phyloP scores from a whole-genome alignment of 768 basidiomycete species.

The Xerocomus potaroensis region DNA sequence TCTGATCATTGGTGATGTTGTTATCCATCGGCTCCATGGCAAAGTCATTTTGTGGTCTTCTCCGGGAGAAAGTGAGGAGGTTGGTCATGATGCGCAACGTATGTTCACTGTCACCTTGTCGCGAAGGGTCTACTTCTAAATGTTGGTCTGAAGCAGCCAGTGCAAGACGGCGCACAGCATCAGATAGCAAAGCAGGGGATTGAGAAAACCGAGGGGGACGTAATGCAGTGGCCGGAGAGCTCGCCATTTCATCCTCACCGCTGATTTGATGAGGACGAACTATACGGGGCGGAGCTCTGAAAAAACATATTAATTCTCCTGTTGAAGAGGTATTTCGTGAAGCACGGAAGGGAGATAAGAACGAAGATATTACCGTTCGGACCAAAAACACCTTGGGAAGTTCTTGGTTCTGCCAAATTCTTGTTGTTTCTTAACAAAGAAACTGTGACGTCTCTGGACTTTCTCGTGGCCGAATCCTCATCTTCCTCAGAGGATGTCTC shows the following conservation, averaged over 20 bases:
- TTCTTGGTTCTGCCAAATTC: conserved; percentile 79
- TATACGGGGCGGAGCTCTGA: conserved; percentile 68
- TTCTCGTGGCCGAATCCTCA: conserved; percentile 38
- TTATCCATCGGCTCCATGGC: conserved; percentile 41
- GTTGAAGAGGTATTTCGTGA: conserved; percentile 2
- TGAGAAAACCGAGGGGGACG: conserved; percentile 41
- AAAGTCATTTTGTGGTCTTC: conserved; percentile 34
- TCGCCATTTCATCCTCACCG: conserved; percentile 42
- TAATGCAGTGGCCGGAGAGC: conserved; percentile 37
- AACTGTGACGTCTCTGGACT: conserved; percentile 47
- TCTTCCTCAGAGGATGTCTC: conserved; percentile 71
- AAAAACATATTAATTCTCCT: conserved; percentile 90
- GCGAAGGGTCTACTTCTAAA: conserved; percentile 38
- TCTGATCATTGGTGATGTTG: conserved; percentile 12
- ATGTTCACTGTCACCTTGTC: conserved; percentile 48
- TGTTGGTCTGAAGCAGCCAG: conserved; percentile 57
- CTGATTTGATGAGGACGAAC: conserved; percentile 46
- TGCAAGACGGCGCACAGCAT: conserved; percentile 64
- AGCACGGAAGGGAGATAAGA: neutral
- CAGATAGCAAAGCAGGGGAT: conserved; percentile 66
- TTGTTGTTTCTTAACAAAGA: conserved; percentile 60
- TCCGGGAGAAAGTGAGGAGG: conserved; percentile 57
- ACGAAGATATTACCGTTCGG: conserved; percentile 61
- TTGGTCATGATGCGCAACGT: conserved; percentile 78
- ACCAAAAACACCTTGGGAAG: conserved; percentile 85